Conservation (phyloP, 805 yeast species). For the Metschnikowia corniflorae region DNA sequence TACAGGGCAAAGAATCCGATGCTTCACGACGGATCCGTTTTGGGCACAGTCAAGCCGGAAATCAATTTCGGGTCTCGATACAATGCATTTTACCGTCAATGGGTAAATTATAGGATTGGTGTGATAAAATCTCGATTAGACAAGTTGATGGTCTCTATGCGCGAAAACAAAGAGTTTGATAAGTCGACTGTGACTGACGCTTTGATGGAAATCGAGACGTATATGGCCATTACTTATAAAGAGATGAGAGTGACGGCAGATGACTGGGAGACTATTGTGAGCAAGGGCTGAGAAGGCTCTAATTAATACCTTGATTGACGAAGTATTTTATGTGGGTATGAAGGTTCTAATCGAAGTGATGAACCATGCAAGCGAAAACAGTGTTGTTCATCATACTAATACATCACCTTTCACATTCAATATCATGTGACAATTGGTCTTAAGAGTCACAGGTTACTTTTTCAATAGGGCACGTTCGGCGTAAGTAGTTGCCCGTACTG, state of each 20-base stretch:
- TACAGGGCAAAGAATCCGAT: constrained; percentile 32
- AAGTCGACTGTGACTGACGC: constrained; percentile 22
- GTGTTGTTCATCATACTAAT: too few relatives aligned
- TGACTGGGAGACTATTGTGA: constrained; percentile 12
- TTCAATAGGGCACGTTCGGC: too few relatives aligned
- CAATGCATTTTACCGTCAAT: constrained; percentile 35
- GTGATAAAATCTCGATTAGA: constrained; percentile 26
- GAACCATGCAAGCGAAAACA: too few relatives aligned
- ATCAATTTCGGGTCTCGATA: constrained; percentile 33
- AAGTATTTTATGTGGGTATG: too few relatives aligned
- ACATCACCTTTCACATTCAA: too few relatives aligned
- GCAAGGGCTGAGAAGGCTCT: too few relatives aligned
- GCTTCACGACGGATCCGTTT: constrained; percentile 29
- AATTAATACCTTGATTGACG: too few relatives aligned
- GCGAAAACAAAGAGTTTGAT: constrained; percentile 21
- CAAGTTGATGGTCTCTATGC: constrained; percentile 16
- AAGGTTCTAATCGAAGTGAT: too few relatives aligned
- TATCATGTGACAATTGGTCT: too few relatives aligned
- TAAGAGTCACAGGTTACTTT: too few relatives aligned
- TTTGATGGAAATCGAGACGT: constrained; percentile 14
- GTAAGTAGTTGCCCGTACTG: too few relatives aligned
- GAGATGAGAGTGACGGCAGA: constrained; percentile 18
- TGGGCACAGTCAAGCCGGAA: constrained; percentile 39
- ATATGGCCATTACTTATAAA: constrained; percentile 14
- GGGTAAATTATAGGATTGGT: constrained; percentile 32